A percentile compares a stretch with the other conserved stretches of the same genome.
Evolutionary conservation across 176 grass and related monocot genomes (phyloP).

Genomic region (Pontederia crassipes): DNA sequence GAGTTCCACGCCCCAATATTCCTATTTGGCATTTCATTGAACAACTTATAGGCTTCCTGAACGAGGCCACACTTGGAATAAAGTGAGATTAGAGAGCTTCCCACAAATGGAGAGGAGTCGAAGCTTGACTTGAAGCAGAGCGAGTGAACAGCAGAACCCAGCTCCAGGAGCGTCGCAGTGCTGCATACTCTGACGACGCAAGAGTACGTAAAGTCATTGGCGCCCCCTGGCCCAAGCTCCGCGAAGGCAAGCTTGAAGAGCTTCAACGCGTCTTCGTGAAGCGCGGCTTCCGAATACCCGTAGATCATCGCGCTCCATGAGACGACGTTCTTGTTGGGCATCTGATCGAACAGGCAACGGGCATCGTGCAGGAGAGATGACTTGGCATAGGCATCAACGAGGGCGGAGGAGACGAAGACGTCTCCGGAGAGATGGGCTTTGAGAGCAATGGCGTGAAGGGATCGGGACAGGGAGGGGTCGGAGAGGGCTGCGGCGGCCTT

Average conservation of each 20-base stretch:
- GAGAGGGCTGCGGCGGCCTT: slow-evolving; percentile 34
- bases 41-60: slow-evolving; percentile 53
- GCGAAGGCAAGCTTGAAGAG: slow-evolving; percentile 50
- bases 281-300: slow-evolving; percentile 45
- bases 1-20: slow-evolving; percentile 86
- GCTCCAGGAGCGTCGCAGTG: slow-evolving; percentile 47
- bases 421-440: slow-evolving; percentile 52
- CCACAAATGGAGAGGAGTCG: slow-evolving; percentile 59
- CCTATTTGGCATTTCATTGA: slow-evolving; percentile 37
- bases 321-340: slow-evolving; percentile 82
- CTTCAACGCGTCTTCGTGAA: slow-evolving; percentile 28
- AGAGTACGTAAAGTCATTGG: slow-evolving; percentile 79
- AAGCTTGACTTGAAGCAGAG: slow-evolving; percentile 55
- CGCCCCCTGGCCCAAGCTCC: slow-evolving; percentile 27
- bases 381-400: slow-evolving; percentile 78
- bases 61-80: slow-evolving; percentile 92
- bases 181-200: slow-evolving; percentile 60
- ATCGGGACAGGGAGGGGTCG: slow-evolving; percentile 18
- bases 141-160: slow-evolving; percentile 63
- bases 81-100: slow-evolving; percentile 61
- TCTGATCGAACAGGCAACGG: slow-evolving; percentile 49
- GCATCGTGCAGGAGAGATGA: slow-evolving; percentile 39
- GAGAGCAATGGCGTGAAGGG: slow-evolving; percentile 56
- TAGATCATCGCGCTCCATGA: slow-evolving; percentile 79
- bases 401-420: slow-evolving; percentile 62